A percentile compares a stretch with the other conserved stretches of the same genome.
Conservation (phyloP, 2,329 filamentous ascomycete species). For the Cordyceps cateniannulata region DNA sequence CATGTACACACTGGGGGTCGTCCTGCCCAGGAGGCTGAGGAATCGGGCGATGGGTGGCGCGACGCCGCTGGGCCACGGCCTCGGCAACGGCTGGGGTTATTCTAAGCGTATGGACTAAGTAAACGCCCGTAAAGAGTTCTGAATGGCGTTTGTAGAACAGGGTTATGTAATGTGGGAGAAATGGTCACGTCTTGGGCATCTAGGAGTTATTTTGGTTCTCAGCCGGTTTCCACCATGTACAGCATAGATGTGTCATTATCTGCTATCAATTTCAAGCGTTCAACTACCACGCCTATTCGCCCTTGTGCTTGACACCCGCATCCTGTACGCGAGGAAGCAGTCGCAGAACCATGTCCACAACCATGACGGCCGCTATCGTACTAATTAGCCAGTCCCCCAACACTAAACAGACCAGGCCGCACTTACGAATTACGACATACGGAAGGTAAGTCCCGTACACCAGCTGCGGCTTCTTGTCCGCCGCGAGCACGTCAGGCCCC, state of each 20-base stretch:
- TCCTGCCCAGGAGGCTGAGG: slow-evolving; percentile 48
- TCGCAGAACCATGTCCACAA: slow-evolving; percentile 48
- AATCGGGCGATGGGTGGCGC: slow-evolving; percentile 48
- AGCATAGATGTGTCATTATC: neutral
- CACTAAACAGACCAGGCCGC: neutral
- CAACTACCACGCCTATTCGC: neutral
- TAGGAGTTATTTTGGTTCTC: neutral
- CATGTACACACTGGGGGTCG: slow-evolving; percentile 55
- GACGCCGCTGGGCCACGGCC: slow-evolving; percentile 47
- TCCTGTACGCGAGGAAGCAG: slow-evolving; percentile 37
- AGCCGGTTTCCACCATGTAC: neutral
- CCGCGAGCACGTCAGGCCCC: slow-evolving; percentile 38
- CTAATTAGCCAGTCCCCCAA: neutral
- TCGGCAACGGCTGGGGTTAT: slow-evolving; percentile 56
- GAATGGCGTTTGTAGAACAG: neutral
- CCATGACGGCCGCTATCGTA: slow-evolving; percentile 41
- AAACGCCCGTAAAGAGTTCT: neutral
- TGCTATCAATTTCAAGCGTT: neutral
- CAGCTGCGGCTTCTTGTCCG: slow-evolving; percentile 38
- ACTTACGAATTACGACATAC: slow-evolving; percentile 48
- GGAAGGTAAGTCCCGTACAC: slow-evolving; percentile 45
- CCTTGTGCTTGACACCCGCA: slow-evolving; percentile 33
- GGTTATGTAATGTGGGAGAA: neutral
- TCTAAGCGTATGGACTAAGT: slow-evolving; percentile 44
- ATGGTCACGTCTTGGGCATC: neutral